Evolutionary conservation across 202 grass and related monocot species (phyloP), one percentile per base, ranked within the genome.

Genomic region (Cymbopogon flexuosus): DNA sequence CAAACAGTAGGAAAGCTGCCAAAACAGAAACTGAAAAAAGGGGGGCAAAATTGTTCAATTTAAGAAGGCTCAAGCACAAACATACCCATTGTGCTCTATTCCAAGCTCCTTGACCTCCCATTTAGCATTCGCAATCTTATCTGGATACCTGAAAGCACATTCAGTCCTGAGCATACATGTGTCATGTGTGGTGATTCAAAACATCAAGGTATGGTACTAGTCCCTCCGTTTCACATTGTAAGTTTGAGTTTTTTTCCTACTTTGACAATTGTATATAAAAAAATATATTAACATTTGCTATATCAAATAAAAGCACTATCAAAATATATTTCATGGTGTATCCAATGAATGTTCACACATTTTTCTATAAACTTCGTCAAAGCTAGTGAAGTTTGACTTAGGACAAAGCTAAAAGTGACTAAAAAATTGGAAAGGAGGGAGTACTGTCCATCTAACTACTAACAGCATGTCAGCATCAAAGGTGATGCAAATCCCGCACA

Each of bases 41-140:
- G 34, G 41, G 18, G 63, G 68, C 56, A 39, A 71, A 82, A 39
- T 63, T 70, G 23, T 70, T 74, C 54, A 75, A 54, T 66, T 18
- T 66, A 78, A 84, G 16, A 70, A 36, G 1, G 58, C 49, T 59
- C 79, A 81, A 82, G 81, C 23, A 87, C 83, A 72, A 78, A 40
- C 84, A 83, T 82, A 99, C 96, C 96, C 96, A 84, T 99, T 99
- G 88, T 99, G 96, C 79, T 99, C 96, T 54, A 96, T 88, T 49
- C 96, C 96, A 87, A 99, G 96, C 83, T 96, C 96, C 79, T 93
- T 99, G 60, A 99, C 85, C 85, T 99, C 96, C 96, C 96, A 99
- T 90, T 99, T 99, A 71, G 96, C 92, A 90, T 91, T 96, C 54
- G 89, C 93, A 61, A 99, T 90, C 83, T 91, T 99, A 88, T 99